phyloP scores from a whole-genome alignment of 2,329 filamentous ascomycete species.

The Aspergillus sp. region DNA sequence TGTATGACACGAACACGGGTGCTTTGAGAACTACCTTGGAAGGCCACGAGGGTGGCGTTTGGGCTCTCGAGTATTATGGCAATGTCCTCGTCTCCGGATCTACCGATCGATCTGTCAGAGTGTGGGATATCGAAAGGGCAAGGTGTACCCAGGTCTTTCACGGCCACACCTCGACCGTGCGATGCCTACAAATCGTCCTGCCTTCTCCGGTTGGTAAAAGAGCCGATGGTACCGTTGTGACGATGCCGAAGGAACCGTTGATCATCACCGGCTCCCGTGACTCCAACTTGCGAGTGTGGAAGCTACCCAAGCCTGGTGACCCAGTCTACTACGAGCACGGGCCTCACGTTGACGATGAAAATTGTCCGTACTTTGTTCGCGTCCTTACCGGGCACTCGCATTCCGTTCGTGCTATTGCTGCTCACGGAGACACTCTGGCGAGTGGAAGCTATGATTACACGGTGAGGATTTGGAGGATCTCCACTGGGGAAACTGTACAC shows the following conservation, averaged over 20 bases:
- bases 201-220: conserved; percentile 68
- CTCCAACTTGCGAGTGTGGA: conserved; percentile 90
- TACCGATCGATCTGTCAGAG: conserved; percentile 94
- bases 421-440: conserved; percentile 89
- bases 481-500: conserved; percentile 80
- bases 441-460: conserved; percentile 95
- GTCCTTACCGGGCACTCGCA: conserved; percentile 79
- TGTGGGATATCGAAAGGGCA: conserved; percentile 95
- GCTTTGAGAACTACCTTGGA: conserved; percentile 73
- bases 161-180: conserved; percentile 93
- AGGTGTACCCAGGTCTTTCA: conserved; percentile 93
- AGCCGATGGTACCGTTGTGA: conserved; percentile 63
- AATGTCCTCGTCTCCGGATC: conserved; percentile 93
- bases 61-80: conserved; percentile 93
- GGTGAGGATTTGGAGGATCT: conserved; percentile 95
- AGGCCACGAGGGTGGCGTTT: conserved; percentile 93
- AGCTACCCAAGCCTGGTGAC: conserved; percentile 72
- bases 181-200: conserved; percentile 89
- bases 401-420: conserved; percentile 91
- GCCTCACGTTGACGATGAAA: conserved; percentile 60
- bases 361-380: conserved; percentile 92
- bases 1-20: conserved; percentile 95
- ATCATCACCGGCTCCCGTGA: conserved; percentile 97
- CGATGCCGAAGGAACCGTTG: conserved; percentile 88
- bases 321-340: conserved; percentile 70